These are phyloP conservation scores for Penicillium manginii DNA, from an alignment of 495 filamentous ascomycete genomes.

Conservation along the genomic window DNA sequence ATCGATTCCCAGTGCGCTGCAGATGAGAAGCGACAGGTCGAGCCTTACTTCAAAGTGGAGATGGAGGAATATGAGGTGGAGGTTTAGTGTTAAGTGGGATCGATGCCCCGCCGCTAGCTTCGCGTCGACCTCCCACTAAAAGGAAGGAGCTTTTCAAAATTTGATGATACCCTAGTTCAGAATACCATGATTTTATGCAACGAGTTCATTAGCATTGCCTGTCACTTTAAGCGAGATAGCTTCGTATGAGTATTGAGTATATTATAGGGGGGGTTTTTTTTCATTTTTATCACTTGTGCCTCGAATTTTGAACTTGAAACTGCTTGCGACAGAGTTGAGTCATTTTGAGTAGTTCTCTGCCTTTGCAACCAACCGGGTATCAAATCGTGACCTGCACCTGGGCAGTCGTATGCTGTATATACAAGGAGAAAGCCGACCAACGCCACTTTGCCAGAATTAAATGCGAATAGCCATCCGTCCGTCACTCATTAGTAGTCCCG, in stretches of 20 bases:
- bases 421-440: neutral
- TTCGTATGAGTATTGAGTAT: neutral
- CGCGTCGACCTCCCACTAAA: too few relatives aligned
- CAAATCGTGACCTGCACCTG: neutral
- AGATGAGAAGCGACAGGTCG: conserved; percentile 68
- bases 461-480: neutral
- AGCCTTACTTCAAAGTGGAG: conserved; percentile 71
- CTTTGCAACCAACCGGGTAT: neutral
- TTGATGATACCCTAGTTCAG: conserved; percentile 4
- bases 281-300: neutral
- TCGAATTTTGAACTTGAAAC: neutral
- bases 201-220: neutral
- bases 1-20: conserved; percentile 78
- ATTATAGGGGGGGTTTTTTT: neutral
- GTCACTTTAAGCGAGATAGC: too few relatives aligned
- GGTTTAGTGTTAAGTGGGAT: conserved; percentile 7
- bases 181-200: neutral
- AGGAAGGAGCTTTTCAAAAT: neutral
- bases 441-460: neutral
- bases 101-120: too few relatives aligned
- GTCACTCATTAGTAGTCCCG: neutral
- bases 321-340: neutral
- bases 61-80: conserved; percentile 67
- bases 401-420: neutral
- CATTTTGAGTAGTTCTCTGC: neutral